phyloP scores from a whole-genome alignment of 2,329 filamentous ascomycete species.

The Apiospora arundinis region DNA sequence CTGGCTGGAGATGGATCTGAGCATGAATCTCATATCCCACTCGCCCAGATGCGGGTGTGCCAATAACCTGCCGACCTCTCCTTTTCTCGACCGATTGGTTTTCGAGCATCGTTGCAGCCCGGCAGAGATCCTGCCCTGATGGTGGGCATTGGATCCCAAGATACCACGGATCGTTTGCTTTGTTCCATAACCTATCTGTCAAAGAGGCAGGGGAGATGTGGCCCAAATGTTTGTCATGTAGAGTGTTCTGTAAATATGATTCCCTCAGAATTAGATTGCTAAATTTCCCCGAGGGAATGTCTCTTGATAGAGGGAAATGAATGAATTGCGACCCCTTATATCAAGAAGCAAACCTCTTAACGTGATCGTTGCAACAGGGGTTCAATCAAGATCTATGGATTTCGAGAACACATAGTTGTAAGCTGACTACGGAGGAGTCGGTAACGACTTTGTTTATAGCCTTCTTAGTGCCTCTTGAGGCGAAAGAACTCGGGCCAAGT shows the following conservation, averaged over 20 bases:
- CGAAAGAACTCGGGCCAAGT: no score
- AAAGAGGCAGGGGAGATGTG: neutral
- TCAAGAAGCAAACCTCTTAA: no score
- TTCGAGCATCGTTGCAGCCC: slow-evolving; percentile 37
- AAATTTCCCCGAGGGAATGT: neutral
- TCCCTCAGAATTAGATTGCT: neutral
- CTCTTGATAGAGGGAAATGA: neutral
- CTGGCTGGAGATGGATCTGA: slow-evolving; percentile 33
- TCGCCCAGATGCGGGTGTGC: slow-evolving; percentile 28
- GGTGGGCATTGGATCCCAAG: neutral
- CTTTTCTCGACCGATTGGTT: slow-evolving; percentile 35
- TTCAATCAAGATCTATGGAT: no score
- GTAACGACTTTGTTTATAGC: no score
- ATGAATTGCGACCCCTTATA: neutral
- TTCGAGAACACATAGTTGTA: no score
- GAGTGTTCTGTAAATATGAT: neutral
- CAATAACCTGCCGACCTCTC: neutral
- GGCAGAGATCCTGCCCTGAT: neutral
- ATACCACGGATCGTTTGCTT: neutral
- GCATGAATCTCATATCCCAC: slow-evolving; percentile 29
- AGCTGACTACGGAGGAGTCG: no score
- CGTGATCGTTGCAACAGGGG: no score
- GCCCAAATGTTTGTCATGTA: neutral
- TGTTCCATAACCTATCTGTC: neutral
- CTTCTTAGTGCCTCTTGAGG: no score